Conservation (phyloP, 495 filamentous ascomycete genomes). For the Penicillium lividum region DNA sequence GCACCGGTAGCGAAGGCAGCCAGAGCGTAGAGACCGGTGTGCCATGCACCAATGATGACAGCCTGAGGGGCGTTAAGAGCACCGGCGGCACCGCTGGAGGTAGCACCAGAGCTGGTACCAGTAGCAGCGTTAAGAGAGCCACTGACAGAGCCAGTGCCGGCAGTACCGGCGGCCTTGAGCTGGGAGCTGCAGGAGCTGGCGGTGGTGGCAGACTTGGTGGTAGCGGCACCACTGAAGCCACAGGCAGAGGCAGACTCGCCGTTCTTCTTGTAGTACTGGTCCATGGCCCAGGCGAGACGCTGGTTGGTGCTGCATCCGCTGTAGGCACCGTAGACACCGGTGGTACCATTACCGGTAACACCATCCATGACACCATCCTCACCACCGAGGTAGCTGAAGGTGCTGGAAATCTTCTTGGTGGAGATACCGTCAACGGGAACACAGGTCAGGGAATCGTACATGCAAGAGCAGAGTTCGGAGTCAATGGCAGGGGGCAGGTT, state of each 20-base stretch:
- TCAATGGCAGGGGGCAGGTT: slow-evolving; percentile 85
- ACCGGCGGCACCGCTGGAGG: slow-evolving; percentile 46
- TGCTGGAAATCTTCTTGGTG: slow-evolving; percentile 56
- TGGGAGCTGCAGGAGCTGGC: slow-evolving; percentile 52
- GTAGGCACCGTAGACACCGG: slow-evolving; percentile 83
- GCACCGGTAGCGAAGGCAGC: slow-evolving; percentile 67
- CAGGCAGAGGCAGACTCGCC: slow-evolving; percentile 55
- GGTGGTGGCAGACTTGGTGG: slow-evolving; percentile 44
- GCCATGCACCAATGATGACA: slow-evolving; percentile 63
- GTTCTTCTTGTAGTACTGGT: slow-evolving; percentile 71
- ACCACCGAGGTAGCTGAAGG: slow-evolving; percentile 78
- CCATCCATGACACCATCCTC: slow-evolving; percentile 60
- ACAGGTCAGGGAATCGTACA: slow-evolving; percentile 74
- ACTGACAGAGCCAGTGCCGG: slow-evolving; percentile 63
- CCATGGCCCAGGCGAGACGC: slow-evolving; percentile 80
- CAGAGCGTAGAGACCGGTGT: slow-evolving; percentile 66
- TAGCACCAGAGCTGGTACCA: slow-evolving; percentile 39
- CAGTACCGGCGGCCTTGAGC: slow-evolving; percentile 61
- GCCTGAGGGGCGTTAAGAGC: slow-evolving; percentile 48
- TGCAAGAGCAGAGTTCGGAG: slow-evolving; percentile 77
- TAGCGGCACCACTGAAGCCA: slow-evolving; percentile 70
- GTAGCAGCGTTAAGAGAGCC: slow-evolving; percentile 36
- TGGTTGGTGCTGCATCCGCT: slow-evolving; percentile 80
- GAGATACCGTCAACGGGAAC: slow-evolving; percentile 56
- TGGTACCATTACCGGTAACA: slow-evolving; percentile 65